Conservation (phyloP, 352 stramenopile species). For the Pythium dissotocum region DNA sequence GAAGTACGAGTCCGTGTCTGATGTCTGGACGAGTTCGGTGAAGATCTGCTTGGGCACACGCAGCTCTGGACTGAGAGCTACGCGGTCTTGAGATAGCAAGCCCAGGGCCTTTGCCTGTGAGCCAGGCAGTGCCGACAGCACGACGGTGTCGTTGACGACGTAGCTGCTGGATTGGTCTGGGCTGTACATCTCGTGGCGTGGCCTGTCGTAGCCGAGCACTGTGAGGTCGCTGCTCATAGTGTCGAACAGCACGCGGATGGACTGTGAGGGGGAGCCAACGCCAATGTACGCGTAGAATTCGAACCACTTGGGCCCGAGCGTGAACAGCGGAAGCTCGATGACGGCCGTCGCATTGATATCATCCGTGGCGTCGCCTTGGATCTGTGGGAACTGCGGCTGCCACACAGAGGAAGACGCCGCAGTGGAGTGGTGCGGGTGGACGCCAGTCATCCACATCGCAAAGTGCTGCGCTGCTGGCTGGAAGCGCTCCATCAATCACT, state of each 20-base stretch:
- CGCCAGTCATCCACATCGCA: neutral
- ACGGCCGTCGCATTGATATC: neutral
- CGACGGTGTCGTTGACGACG: conserved; percentile 23
- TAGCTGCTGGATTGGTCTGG: conserved; percentile 18
- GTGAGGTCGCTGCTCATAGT: conserved; percentile 17
- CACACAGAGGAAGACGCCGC: conserved; percentile 3
- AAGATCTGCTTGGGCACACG: conserved; percentile 5
- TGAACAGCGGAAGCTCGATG: conserved; percentile 24
- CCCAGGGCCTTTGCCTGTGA: conserved; percentile 3
- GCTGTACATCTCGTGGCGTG: conserved; percentile 18
- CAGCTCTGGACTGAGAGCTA: conserved; percentile 3
- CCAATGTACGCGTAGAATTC: conserved; percentile 26
- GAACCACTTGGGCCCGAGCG: conserved; percentile 18
- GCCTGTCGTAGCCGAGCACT: conserved; percentile 12
- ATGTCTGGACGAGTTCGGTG: conserved; percentile 5
- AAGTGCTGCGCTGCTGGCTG: conserved; percentile 12
- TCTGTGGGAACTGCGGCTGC: neutral
- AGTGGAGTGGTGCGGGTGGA: neutral
- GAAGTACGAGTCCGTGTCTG: conserved; percentile 8
- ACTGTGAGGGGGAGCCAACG: conserved; percentile 20
- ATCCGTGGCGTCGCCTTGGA: neutral
- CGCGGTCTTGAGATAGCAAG: conserved; percentile 15
- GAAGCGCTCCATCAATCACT: conserved; percentile 10
- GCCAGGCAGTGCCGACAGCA: conserved; percentile 10
- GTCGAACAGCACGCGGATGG: conserved; percentile 22